Evolutionary conservation across 352 stramenopile species (phyloP).

Genomic region (Globisporangium radiosum): DNA sequence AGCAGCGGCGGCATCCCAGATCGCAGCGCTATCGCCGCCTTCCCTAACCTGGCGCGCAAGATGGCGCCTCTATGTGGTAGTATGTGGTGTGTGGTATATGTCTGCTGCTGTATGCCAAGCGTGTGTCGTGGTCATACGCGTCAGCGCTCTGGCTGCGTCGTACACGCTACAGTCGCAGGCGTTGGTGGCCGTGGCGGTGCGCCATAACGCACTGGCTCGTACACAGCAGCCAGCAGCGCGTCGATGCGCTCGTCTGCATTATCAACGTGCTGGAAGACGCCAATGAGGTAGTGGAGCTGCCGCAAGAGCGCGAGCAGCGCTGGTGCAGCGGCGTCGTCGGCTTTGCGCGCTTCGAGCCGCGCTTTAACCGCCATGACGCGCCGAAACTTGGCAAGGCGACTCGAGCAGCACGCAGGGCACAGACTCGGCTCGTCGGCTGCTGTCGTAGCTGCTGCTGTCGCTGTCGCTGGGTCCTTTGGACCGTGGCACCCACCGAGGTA

Average conservation of each 20-base stretch:
- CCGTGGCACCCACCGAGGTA: slow-evolving; percentile 50
- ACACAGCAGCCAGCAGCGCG: slow-evolving; percentile 39
- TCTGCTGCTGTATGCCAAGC: too few species aligned
- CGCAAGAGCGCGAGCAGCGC: slow-evolving; percentile 48
- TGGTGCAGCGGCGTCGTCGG: slow-evolving; percentile 22
- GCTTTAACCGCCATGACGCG: slow-evolving; percentile 53
- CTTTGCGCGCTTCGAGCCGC: slow-evolving; percentile 25
- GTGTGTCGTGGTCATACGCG: slow-evolving; percentile 7
- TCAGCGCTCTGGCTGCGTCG: not conserved
- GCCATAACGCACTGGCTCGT: slow-evolving; percentile 10
- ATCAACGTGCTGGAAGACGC: slow-evolving; percentile 67
- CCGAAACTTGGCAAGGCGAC: slow-evolving; percentile 48
- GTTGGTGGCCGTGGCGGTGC: not conserved
- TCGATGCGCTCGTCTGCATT: slow-evolving; percentile 54
- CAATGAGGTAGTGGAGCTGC: slow-evolving; percentile 68
- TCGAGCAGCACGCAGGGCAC: slow-evolving; percentile 35
- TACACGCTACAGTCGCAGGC: not conserved
- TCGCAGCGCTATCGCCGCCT: too few species aligned
- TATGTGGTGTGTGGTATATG: too few species aligned
- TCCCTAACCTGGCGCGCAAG: too few species aligned
- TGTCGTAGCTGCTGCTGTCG: not conserved
- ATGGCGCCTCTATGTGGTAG: too few species aligned
- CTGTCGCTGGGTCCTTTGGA: slow-evolving; percentile 14
- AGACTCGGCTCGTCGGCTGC: slow-evolving; percentile 22
- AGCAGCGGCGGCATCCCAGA: too few species aligned